Percentiles rank a stretch among this genome's conserved stretches.
phyloP scores from a whole-genome alignment of 176 grass and related monocot species.

The Urochloa ruziziensis region DNA sequence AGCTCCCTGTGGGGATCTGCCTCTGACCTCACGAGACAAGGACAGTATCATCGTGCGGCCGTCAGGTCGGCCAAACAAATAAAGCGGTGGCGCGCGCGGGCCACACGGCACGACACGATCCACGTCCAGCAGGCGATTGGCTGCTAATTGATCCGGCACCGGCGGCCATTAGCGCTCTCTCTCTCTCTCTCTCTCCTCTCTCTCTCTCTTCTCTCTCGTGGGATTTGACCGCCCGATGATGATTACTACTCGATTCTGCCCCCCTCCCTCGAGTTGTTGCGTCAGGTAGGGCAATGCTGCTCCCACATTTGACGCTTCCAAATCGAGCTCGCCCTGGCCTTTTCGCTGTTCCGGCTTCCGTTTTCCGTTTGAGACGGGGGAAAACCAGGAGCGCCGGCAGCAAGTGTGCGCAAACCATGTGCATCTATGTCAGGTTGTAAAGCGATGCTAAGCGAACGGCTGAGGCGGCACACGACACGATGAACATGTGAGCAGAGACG shows the following conservation, averaged over 20 bases:
- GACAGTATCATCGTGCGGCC: neutral
- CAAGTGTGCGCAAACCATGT: neutral
- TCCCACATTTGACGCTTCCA: slow-evolving; percentile 46
- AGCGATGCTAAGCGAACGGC: neutral
- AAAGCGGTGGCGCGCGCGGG: neutral
- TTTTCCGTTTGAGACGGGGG: neutral
- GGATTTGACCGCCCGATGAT: slow-evolving; percentile 20
- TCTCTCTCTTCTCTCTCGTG: neutral
- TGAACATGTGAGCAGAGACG: too few relatives aligned
- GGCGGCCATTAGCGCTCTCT: slow-evolving; percentile 7
- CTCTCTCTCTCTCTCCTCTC: too few relatives aligned
- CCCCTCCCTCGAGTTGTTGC: neutral
- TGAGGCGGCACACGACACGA: neutral
- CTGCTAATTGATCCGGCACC: slow-evolving; percentile 1
- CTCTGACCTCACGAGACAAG: neutral
- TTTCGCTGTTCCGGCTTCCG: neutral
- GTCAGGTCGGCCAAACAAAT: neutral
- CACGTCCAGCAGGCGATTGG: neutral
- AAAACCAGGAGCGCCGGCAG: neutral
- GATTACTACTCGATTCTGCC: neutral
- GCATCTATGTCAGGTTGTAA: neutral
- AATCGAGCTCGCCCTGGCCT: slow-evolving; percentile 10
- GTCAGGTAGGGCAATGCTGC: neutral
- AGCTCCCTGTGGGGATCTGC: neutral
- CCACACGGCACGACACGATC: neutral